Evolutionary conservation across 345 rosid species (phyloP).

Genomic region (Reutealis trisperma): DNA sequence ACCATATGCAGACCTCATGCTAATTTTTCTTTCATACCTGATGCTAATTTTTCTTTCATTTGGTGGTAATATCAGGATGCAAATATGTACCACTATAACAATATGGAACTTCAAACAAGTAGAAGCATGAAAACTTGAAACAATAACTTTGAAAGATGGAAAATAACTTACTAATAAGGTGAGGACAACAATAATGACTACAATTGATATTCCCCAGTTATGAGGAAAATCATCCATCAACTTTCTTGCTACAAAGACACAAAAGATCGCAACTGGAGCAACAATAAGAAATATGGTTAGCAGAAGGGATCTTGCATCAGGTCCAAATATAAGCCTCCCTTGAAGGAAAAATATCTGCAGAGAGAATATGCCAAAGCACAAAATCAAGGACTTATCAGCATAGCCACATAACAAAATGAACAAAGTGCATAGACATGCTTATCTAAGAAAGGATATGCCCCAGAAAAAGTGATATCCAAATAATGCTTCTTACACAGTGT

Average conservation of each 20-base stretch:
- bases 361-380: slow-evolving; percentile 13
- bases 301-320: slow-evolving; percentile 73
- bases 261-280: slow-evolving; percentile 72
- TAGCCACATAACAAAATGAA: not conserved
- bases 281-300: slow-evolving; percentile 66
- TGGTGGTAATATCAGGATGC: not conserved
- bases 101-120: not conserved
- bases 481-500: no score
- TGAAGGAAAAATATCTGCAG: slow-evolving; percentile 66
- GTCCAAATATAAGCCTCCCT: slow-evolving; percentile 96
- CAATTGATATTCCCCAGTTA: slow-evolving; percentile 64
- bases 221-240: slow-evolving; percentile 67
- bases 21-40: not conserved
- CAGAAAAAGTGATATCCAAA: not conserved
- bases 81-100: not conserved
- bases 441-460: not conserved
- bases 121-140: not conserved
- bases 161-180: slow-evolving; percentile 57
- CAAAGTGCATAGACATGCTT: not conserved
- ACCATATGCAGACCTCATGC: not conserved
- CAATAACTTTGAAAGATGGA: slow-evolving; percentile 20
- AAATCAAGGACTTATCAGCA: slow-evolving; percentile 9
- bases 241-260: slow-evolving; percentile 71
- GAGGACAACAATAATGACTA: slow-evolving; percentile 51
- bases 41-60: not conserved